A percentile compares a stretch with the other conserved stretches of the same genome.
Evolutionary conservation across 1,284 basidiomycete species (phyloP).

Genomic region (Ustilago esculenta): DNA sequence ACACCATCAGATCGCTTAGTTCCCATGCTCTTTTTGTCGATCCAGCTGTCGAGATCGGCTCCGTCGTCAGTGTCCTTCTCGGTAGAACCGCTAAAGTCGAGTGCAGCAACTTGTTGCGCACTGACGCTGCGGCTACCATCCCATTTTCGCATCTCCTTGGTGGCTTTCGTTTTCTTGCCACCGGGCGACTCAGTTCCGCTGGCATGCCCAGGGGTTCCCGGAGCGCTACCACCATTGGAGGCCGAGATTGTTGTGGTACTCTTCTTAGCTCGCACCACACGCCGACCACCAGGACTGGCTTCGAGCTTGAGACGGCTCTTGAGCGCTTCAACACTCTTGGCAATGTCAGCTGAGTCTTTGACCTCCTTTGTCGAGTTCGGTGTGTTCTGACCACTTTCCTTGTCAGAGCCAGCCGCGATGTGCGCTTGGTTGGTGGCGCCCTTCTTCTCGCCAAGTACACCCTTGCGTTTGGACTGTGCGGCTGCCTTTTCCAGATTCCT

Average conservation of each 20-base stretch:
- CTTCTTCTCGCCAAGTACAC: constrained; percentile 45
- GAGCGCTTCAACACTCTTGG: constrained; percentile 88
- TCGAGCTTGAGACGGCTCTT: constrained; percentile 76
- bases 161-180: constrained; percentile 71
- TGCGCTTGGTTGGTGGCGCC: constrained; percentile 29
- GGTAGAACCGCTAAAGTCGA: constrained; percentile 79
- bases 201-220: constrained; percentile 52
- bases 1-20: constrained; percentile 81
- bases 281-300: constrained; percentile 72
- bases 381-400: constrained; percentile 42
- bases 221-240: constrained; percentile 70
- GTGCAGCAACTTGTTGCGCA: constrained; percentile 84
- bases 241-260: constrained; percentile 63
- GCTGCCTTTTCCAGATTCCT: constrained; percentile 80
- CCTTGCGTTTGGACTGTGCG: constrained; percentile 66
- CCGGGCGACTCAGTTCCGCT: constrained; percentile 43
- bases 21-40: constrained; percentile 79
- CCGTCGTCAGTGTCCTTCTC: constrained; percentile 69
- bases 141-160: constrained; percentile 91
- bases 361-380: constrained; percentile 59
- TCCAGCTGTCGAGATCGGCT: constrained; percentile 67
- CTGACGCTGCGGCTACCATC: constrained; percentile 77
- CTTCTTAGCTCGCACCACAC: constrained; percentile 70
- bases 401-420: constrained; percentile 32
- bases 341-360: constrained; percentile 87